A percentile compares a stretch with the other conserved stretches of the same genome.
Conservation (phyloP, 2,329 filamentous ascomycete genomes). For the Paraphaeosphaeria sporulosa region DNA sequence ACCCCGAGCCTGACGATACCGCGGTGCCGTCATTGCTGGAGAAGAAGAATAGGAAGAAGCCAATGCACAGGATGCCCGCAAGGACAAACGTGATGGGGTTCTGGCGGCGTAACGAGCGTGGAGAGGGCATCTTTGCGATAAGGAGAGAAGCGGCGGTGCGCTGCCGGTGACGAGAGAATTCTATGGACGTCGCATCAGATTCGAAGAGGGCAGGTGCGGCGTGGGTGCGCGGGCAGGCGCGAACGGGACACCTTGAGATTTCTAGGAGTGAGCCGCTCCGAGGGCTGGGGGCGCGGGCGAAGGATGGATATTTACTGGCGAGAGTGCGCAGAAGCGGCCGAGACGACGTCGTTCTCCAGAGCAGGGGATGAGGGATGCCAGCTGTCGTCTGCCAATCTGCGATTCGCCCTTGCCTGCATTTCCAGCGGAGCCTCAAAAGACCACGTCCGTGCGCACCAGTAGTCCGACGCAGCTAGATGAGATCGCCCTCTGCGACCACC, state of each 20-base stretch:
- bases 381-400: constrained; percentile 12
- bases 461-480: constrained; percentile 11
- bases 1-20: constrained; percentile 57
- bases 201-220: constrained; percentile 15
- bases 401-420: constrained; percentile 16
- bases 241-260: constrained; percentile 38
- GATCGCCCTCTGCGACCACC: neutral
- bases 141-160: constrained; percentile 37
- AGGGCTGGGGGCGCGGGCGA: neutral
- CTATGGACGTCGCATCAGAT: constrained; percentile 47
- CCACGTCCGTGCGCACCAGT: constrained; percentile 10
- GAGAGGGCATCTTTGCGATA: constrained; percentile 59
- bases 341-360: neutral
- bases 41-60: constrained; percentile 66
- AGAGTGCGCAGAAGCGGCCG: neutral
- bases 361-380: constrained; percentile 8
- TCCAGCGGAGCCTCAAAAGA: constrained; percentile 15
- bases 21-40: constrained; percentile 66
- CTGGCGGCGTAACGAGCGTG: constrained; percentile 77
- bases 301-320: neutral
- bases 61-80: constrained; percentile 73
- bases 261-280: constrained; percentile 25
- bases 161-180: constrained; percentile 34
- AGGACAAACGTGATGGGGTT: constrained; percentile 79
- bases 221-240: constrained; percentile 26